Percentiles rank a stretch among this genome's conserved stretches.
phyloP scores from a whole-genome alignment of 345 rosid species.

The Citrus sinensis region DNA sequence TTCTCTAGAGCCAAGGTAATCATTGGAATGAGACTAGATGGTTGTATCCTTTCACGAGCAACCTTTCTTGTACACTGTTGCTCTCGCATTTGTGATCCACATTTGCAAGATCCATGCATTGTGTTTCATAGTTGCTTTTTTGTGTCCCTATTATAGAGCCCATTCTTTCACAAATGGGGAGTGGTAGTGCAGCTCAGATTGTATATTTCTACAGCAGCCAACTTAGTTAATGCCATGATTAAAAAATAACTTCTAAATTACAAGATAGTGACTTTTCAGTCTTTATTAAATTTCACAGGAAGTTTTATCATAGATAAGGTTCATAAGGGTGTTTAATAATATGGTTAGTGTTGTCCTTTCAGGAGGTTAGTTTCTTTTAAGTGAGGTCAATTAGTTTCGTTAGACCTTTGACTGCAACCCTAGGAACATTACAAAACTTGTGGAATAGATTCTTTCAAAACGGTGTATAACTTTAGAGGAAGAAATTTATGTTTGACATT shows the following conservation, averaged over 20 bases:
- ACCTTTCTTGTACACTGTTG: background rate
- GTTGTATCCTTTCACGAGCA: background rate
- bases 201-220: background rate
- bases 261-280: background rate
- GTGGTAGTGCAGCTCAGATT: background rate
- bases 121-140: background rate
- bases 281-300: background rate
- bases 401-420: background rate
- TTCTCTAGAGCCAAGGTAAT: conserved; percentile 92
- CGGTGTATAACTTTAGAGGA: background rate
- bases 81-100: background rate
- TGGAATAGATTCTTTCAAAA: background rate
- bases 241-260: background rate
- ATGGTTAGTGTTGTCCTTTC: background rate
- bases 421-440: background rate
- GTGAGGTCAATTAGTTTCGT: background rate
- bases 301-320: background rate
- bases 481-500: background rate
- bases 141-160: background rate
- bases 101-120: background rate
- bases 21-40: conserved; percentile 5
- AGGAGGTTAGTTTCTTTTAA: background rate
- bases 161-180: background rate
- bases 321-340: background rate
- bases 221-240: background rate